Base-by-base conservation (phyloP, 228 moss, liverwort and hornwort species). In the Sphagnum fallax region DNA sequence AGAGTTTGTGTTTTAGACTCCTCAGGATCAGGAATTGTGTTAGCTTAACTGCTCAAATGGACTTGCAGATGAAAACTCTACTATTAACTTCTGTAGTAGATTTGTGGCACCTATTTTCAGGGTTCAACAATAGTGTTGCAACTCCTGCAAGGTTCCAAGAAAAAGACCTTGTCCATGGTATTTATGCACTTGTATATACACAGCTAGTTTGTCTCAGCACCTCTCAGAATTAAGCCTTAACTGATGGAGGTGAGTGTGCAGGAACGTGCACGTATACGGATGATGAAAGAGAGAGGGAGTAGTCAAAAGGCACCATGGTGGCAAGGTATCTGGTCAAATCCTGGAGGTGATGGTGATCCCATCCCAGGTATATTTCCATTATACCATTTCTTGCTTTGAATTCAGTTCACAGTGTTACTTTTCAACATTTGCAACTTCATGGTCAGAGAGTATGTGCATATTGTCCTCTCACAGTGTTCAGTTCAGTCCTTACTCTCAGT, bases 251-350 rank as follows among this genome's bases (percentile, higher is more conserved):
- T 61, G 67, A 48, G 18, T 66, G 52, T 67, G 61, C 78, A 98
- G 98, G 86, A 83, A n/a, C 89, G 87, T 18, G 90, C 98, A 13
- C 91, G 89, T 10, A 70, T 87, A 49, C 79, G 92, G 72, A 89
- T 94, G 94, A 92, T 90, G 94, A 91, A 84, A 87, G 94, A 94
- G 72, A 77, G 81, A 62, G 89, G 87, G n/a, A 79, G 83, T 52
- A 84, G 32, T 64, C 76, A 77, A 8, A 52, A 72, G 9, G 82
- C 85, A 16, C 71, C 87, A 6, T 98, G 98, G 98, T 94, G 98
- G 98, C 90, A 90, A 74, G 82, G 84, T 48, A 70, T 81, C 50
- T 88, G 91, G 98, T 66, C 76, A 6, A 67, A 63, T 53, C 67
- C 67, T n/a, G 79, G 76, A 77, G 78, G 80, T 10, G 80, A 85